Base-by-base conservation (phyloP, 2,329 filamentous ascomycete species). In the Didymella pomorum region DNA sequence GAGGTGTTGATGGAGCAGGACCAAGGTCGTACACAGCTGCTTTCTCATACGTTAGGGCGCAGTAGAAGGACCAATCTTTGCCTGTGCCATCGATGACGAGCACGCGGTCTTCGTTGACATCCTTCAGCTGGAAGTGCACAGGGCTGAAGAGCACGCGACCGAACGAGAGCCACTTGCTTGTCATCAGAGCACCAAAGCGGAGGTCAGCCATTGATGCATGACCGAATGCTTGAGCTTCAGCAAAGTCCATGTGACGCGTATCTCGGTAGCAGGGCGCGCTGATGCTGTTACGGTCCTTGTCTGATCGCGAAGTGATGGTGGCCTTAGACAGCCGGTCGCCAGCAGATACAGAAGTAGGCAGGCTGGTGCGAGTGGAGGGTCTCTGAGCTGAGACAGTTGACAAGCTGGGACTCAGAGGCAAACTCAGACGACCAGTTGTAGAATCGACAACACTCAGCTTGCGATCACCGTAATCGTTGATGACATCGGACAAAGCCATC, bases 41-140 rank as follows among this genome's bases (percentile, higher is more conserved):
- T 0, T 83, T 82, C 0, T 89, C 89, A 64, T 94, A 94, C 1
- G 90, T 92, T 71, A 93, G 87, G 7, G 91, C 90, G 20, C 90
- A 90, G 67, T 93, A 94, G 74, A 92, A 93, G 0, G 91, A 93
- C 91, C 91, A 95, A 71, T 95, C 91, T 70, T 93, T 93, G n/a
- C 91, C 91, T 28, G 95, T 86, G 5, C 91, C 91, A 77, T 95
- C 91, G 56, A 95, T 84, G 18, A 95, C 89, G 3, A 95, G 82
- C 25, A 95, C 86, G 80, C 89, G 53, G 79, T 85, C 79, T 83
- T 89, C 77, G 75, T 71, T 82, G 0, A 83, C 79, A 18, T 85
- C 79, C 37, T 85, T 78, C 21, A 93, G 82, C 64, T 92, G 88
- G 44, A 91, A 88, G 25, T 91, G 86, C 5, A 90, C 87, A 11